Evolutionary conservation across 2,329 filamentous ascomycete genomes (phyloP), one percentile per base, ranked within the genome.

Genomic region (Penicillium sp.): DNA sequence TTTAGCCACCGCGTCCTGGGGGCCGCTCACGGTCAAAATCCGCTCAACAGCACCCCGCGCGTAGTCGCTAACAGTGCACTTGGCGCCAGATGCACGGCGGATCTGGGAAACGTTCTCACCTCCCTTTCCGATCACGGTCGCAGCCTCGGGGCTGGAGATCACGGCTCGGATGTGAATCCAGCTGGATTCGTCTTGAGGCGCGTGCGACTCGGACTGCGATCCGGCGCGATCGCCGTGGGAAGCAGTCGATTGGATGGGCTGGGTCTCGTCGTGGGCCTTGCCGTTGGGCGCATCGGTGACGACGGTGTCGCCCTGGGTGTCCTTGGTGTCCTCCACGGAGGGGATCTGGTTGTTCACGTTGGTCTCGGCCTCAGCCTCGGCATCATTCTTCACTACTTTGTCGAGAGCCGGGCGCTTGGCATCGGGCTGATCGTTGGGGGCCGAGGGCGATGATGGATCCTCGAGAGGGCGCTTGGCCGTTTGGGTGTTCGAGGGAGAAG

Each of bases 21-120:
- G 87, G 58, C 94, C 94, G 74, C 93, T 97, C 56, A 99, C 94
- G 29, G 94, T 99, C 67, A 99, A 81, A 68, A 99, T 96, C 70
- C 94, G 90, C 79, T 99, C 94, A 31, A 97, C 92, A 50, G 94
- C 94, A 61, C 94, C 94, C 69, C 95, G 90, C 64, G 95, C 89
- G 69, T 97, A 99, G 76, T 99, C 94, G 77, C 92, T 96, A 64
- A 99, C 94, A 44, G 94, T 99, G 79, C 94, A 99, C 78, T 97
- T 97, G 62, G 94, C 94, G 65, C 91, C 92, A 47, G 94, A 96
- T 76, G 96, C 82, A 71, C 90, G 90, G 63, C 94, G 86, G 69
- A 99, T 97, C 76, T 95, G 90, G 63, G 92, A 95, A 44, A 99
- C 94, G 69, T 99, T 99, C 80, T 99, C 94, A 70, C 94, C 94